Percentiles rank a stretch among this genome's conserved stretches.
Conservation (phyloP, 352 stramenopile genomes). For the Globisporangium radiosum region DNA sequence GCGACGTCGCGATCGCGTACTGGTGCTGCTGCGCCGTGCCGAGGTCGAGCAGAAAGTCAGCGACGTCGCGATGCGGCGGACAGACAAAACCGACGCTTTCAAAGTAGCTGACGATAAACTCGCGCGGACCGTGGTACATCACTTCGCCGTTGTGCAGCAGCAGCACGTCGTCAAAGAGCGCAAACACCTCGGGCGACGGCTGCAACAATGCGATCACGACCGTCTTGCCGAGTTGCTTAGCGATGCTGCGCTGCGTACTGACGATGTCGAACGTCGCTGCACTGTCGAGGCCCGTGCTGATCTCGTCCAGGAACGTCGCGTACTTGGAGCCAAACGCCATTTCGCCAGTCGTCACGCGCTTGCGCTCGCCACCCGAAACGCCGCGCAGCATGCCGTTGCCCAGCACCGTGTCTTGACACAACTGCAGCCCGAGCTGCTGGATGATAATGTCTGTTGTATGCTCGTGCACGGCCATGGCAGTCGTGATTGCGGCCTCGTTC, state of each 20-base stretch:
- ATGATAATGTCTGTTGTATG: constrained; percentile 1
- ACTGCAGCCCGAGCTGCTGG: constrained; percentile 1
- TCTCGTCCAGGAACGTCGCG: constrained; percentile 79
- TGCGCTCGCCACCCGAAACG: constrained; percentile 43
- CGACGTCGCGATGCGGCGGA: constrained; percentile 32
- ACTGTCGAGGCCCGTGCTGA: constrained; percentile 88
- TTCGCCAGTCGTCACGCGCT: constrained; percentile 43
- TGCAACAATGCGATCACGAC: constrained; percentile 53
- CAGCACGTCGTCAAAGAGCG: constrained; percentile 52
- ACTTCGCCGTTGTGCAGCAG: constrained; percentile 50
- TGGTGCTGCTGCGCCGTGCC: constrained; percentile 30
- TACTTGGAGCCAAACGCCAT: constrained; percentile 58
- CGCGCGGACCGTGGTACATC: constrained; percentile 52
- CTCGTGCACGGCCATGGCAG: background rate
- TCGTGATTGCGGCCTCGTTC: background rate
- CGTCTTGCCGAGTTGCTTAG: constrained; percentile 34
- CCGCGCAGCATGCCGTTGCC: constrained; percentile 37
- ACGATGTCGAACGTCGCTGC: constrained; percentile 88
- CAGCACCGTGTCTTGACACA: background rate
- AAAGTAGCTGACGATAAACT: constrained; percentile 24
- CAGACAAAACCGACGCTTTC: constrained; percentile 40
- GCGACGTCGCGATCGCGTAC: constrained; percentile 24
- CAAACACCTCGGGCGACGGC: constrained; percentile 44
- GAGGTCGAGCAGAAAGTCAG: constrained; percentile 49
- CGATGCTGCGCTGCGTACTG: constrained; percentile 37